Evolutionary conservation across 768 basidiomycete species (phyloP).

Genomic region (Mycena rebaudengoi): DNA sequence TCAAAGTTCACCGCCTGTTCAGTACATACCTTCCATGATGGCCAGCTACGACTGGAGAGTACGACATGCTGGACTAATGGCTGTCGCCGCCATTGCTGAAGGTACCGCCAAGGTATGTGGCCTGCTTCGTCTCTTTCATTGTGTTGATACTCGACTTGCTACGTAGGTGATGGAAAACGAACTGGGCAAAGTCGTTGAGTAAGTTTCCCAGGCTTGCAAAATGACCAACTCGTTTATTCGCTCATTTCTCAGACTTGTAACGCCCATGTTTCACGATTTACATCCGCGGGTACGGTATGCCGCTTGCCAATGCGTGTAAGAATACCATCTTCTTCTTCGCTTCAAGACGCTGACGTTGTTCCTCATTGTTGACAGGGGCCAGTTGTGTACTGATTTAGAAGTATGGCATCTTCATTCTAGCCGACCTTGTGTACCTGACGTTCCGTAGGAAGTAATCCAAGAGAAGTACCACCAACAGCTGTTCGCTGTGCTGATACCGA

Average conservation of each 20-base stretch:
- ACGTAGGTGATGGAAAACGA: constrained; percentile 80
- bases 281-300: constrained; percentile 82
- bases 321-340: neutral
- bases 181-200: constrained; percentile 85
- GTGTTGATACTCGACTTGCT: neutral
- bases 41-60: constrained; percentile 85
- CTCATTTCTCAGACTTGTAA: constrained; percentile 62
- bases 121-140: neutral
- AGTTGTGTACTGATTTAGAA: constrained; percentile 89
- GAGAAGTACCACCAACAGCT: constrained; percentile 72
- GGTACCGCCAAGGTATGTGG: constrained; percentile 73
- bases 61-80: constrained; percentile 87
- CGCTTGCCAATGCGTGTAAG: constrained; percentile 89
- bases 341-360: constrained; percentile 15
- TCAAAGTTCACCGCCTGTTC: neutral
- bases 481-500: constrained; percentile 73
- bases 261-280: constrained; percentile 78
- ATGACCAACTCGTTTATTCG: constrained; percentile 8
- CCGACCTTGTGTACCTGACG: neutral
- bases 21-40: constrained; percentile 83
- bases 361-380: no score
- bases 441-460: constrained; percentile 83
- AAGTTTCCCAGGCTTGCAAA: constrained; percentile 34
- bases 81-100: constrained; percentile 86
- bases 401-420: constrained; percentile 42